Evolutionary conservation across 108 stramenopile genomes (phyloP).

Genomic region (Mayamaea pseudoterrestris): DNA sequence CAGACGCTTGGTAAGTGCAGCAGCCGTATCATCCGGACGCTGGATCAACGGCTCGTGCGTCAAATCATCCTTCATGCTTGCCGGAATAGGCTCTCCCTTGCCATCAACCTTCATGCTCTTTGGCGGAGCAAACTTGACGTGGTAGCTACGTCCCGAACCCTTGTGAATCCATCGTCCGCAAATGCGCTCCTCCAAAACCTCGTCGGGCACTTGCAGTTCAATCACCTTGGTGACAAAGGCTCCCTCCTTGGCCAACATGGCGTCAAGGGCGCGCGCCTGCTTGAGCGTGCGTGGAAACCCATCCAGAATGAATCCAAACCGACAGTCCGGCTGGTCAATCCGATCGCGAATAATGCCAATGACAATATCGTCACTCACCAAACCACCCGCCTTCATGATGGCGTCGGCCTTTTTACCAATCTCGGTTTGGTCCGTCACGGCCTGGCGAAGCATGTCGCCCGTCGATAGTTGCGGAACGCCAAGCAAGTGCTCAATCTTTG

Average conservation of each 20-base stretch:
- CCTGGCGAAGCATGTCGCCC: conserved; percentile 99
- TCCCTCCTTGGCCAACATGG: conserved; percentile 81
- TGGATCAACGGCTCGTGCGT: conserved; percentile 94
- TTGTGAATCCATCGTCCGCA: conserved; percentile 96
- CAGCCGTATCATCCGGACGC: conserved; percentile 92
- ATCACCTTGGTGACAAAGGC: conserved; percentile 88
- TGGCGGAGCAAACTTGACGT: conserved; percentile 94
- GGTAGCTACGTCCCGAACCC: conserved; percentile 86
- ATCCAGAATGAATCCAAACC: conserved; percentile 92
- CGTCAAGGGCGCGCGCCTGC: conserved; percentile 94
- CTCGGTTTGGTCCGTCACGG: conserved; percentile 90
- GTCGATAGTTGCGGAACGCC: conserved; percentile 85
- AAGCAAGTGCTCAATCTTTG: conserved; percentile 75
- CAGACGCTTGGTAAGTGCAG: conserved; percentile 84
- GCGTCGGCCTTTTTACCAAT: conserved; percentile 93
- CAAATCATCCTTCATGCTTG: conserved; percentile 82
- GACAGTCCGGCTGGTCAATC: conserved; percentile 84
- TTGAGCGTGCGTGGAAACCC: conserved; percentile 95
- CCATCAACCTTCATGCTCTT: conserved; percentile 55
- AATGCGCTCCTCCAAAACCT: conserved; percentile 92
- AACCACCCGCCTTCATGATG: conserved; percentile 95
- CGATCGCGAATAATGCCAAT: conserved; percentile 92
- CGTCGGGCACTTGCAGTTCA: conserved; percentile 90
- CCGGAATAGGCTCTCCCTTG: conserved; percentile 50
- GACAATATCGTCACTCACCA: conserved; percentile 94